A percentile compares a stretch with the other conserved stretches of the same genome.
Evolutionary conservation across 2,329 filamentous ascomycete species (phyloP).

Genomic region (Penicillium sp.): DNA sequence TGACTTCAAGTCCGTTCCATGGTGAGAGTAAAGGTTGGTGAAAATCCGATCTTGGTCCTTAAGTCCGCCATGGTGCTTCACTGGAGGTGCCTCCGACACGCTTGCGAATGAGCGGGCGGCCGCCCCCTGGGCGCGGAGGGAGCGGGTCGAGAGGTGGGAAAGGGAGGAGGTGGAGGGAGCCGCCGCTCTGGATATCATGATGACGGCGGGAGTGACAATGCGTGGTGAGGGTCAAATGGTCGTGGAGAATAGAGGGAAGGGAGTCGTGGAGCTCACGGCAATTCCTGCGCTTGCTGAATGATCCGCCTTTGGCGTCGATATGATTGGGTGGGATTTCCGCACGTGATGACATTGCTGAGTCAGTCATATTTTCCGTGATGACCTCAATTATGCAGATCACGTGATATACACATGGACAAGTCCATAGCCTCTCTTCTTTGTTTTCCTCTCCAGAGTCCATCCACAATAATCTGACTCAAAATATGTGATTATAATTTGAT

Average conservation of each 20-base stretch:
- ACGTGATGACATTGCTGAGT: constrained; percentile 31
- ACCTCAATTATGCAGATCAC: too few relatives aligned
- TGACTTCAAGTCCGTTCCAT: constrained; percentile 84
- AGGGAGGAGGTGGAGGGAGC: constrained; percentile 43
- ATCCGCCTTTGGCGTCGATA: constrained; percentile 35
- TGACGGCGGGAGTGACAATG: constrained; percentile 35
- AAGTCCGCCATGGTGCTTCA: constrained; percentile 75
- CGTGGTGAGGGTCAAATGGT: constrained; percentile 26
- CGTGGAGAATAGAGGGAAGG: constrained; percentile 25
- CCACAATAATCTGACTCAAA: too few relatives aligned
- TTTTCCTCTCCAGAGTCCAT: too few relatives aligned
- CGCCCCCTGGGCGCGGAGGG: constrained; percentile 40
- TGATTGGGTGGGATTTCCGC: constrained; percentile 33
- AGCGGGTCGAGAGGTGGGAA: constrained; percentile 40
- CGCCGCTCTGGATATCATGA: constrained; percentile 47
- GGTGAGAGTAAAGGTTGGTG: constrained; percentile 94
- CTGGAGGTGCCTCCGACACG: constrained; percentile 63
- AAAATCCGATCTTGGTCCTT: constrained; percentile 98
- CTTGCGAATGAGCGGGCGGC: constrained; percentile 69
- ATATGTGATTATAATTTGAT: too few relatives aligned
- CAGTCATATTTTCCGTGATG: too few relatives aligned
- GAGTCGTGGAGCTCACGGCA: constrained; percentile 31
- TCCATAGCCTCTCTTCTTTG: too few relatives aligned
- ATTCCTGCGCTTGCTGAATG: constrained; percentile 40
- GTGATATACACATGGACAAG: too few relatives aligned